Base-by-base conservation (phyloP, 352 stramenopile genomes). In the Thraustotheca clavata region DNA sequence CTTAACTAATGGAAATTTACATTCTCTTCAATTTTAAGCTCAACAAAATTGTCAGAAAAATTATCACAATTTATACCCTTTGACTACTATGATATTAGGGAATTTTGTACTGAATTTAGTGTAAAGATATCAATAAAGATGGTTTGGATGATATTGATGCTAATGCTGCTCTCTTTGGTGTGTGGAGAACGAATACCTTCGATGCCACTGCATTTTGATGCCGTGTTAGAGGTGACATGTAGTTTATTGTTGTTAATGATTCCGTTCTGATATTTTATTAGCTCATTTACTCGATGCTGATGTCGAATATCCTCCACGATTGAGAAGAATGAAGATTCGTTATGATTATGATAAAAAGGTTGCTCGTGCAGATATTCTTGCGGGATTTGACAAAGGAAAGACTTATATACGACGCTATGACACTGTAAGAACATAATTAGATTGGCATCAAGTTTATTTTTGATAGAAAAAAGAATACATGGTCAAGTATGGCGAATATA, bases 381-480 rank as follows among this genome's bases (percentile, higher is more conserved):
- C 68, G 39, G 80, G 80, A 38, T 80, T 85, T 67, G 81, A 89
- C n/a, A 69, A 74, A 36, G 77, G 76, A 62, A 89, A 86, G 49
- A 84, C 76, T 26, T 89, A 76, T 57, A 75, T 89, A 55, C 76
- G 78, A 1, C 80, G 78, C 24, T 89, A 89, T 60, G 80, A 87
- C 49, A 62, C 71, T 55, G 73, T 79, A 40, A n/a, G n/a, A n/a
- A n/a, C n/a, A n/a, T n/a, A 7, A 34, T 3, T 8, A 26, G 3
- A 40, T 39, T 39, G 24, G 49, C 31, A 7, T 48, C 16, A 47
- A 3, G 43, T 52, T 12, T 36, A 20, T 16, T 34, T 27, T 6
- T 26, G 38, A 31, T 67, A 80, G 67, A 83, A 83, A 54, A 68
- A 71, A 52, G 80, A 89, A 70, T 89, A 87, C 66, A 87, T 86